Percentiles rank a stretch among this genome's conserved stretches.
Evolutionary conservation across 2,329 filamentous ascomycete species (phyloP).

Genomic region (Aschersonia sp.): DNA sequence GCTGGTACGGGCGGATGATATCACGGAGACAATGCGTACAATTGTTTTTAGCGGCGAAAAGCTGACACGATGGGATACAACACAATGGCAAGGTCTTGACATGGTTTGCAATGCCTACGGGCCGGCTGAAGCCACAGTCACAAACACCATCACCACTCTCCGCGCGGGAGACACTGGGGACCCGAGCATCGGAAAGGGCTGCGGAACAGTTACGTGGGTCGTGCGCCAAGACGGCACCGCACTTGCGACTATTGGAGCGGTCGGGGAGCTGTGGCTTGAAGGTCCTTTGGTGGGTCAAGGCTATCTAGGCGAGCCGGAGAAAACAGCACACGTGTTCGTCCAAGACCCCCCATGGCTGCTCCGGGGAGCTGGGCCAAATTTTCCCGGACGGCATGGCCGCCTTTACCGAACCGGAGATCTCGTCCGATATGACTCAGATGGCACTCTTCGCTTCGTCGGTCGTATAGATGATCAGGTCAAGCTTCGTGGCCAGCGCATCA

Average conservation of each 20-base stretch:
- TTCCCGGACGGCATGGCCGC: slow-evolving; percentile 5
- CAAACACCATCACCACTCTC: not conserved
- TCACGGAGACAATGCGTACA: slow-evolving; percentile 4
- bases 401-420: slow-evolving; percentile 9
- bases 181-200: slow-evolving; percentile 2
- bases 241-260: slow-evolving; percentile 5
- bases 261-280: slow-evolving; percentile 22
- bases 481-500: slow-evolving; percentile 33
- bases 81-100: slow-evolving; percentile 1
- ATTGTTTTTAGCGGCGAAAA: slow-evolving; percentile 8
- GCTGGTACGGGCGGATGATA: slow-evolving; percentile 2
- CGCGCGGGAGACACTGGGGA: not conserved
- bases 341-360: slow-evolving; percentile 8
- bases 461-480: slow-evolving; percentile 15
- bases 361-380: not conserved
- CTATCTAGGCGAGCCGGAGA: slow-evolving; percentile 25
- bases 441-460: not conserved
- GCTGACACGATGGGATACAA: slow-evolving; percentile 1
- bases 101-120: slow-evolving; percentile 9
- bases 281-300: slow-evolving; percentile 32
- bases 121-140: slow-evolving; percentile 6
- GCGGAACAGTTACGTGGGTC: slow-evolving; percentile 6
- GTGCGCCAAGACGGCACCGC: slow-evolving; percentile 2
- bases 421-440: slow-evolving; percentile 6
- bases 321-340: slow-evolving; percentile 17